Percentiles rank a stretch among this genome's conserved stretches.
Conservation (phyloP, 352 stramenopile genomes). For the Phytophthora melonis region DNA sequence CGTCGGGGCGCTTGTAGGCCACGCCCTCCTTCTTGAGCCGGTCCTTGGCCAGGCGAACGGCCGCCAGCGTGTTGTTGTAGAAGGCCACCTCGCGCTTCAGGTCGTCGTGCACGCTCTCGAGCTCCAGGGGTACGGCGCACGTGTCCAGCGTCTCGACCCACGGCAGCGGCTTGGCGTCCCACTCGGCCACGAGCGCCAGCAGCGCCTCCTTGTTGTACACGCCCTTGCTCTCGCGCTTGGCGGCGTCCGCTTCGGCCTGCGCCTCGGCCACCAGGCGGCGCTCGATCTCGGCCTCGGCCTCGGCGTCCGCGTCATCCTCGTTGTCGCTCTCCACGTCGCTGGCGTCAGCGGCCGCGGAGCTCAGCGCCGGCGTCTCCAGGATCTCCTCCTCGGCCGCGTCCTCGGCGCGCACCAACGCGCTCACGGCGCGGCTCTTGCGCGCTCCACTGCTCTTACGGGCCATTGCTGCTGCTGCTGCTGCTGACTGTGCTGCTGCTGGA, state of each 20-base stretch:
- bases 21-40: slow-evolving; percentile 69
- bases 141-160: slow-evolving; percentile 89
- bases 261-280: slow-evolving; percentile 78
- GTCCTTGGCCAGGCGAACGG: slow-evolving; percentile 77
- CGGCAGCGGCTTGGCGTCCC: slow-evolving; percentile 58
- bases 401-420: slow-evolving; percentile 72
- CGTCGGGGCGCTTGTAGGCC: slow-evolving; percentile 94
- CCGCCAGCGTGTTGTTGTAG: slow-evolving; percentile 94
- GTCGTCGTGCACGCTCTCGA: slow-evolving; percentile 89
- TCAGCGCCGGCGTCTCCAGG: slow-evolving; percentile 83
- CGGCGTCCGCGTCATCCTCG: slow-evolving; percentile 56
- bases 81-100: slow-evolving; percentile 95
- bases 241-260: slow-evolving; percentile 55
- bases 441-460: slow-evolving; percentile 50
- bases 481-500: not conserved
- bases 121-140: slow-evolving; percentile 62
- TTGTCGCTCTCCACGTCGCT: slow-evolving; percentile 50
- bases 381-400: slow-evolving; percentile 85
- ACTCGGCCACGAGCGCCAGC: slow-evolving; percentile 62
- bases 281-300: slow-evolving; percentile 79
- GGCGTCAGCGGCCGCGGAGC: slow-evolving; percentile 33
- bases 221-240: slow-evolving; percentile 54
- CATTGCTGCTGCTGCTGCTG: slow-evolving; percentile 25
- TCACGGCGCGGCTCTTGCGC: slow-evolving; percentile 52
- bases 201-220: slow-evolving; percentile 86